Base-by-base conservation (phyloP, 2,329 filamentous ascomycete species). In the Hypoxylon sp. region DNA sequence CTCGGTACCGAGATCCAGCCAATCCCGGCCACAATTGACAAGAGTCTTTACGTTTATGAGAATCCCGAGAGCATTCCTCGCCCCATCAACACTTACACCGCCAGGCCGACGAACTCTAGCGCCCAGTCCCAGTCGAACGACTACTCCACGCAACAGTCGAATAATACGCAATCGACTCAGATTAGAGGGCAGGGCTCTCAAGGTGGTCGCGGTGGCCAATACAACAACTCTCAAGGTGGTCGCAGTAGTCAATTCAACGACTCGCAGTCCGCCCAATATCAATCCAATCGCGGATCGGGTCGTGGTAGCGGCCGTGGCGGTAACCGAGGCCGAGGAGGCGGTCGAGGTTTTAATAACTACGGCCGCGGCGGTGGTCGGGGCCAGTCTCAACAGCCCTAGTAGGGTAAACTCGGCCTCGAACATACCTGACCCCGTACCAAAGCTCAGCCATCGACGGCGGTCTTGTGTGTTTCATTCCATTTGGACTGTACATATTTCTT, bases 41-140 rank as follows among this genome's bases (percentile, higher is more conserved):
- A 97, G 87, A 96, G 92, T 69, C 89, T 99, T 36, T 99, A 99
- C 78, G 96, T 99, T 53, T 99, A 99, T 79, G 96, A 99, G 68
- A 92, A 94, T 68, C 96, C 96, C 0, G 95, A 99, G 75, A 95
- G 86, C 61, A 98, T 99, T 73, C 96, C 96, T 52, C 89, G 94
- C 32, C 96, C 96, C 9, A 82, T 87, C 69, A 85, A 85, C 48
- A 86, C 82, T 68, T 80, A 85, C 66, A 73, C 72, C 54, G 52
- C 72, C 1, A 72, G 59, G 28, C 61, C 54, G 20, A 24, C 44
- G 26, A 52, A 54, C 11, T 59, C 72, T 6, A 61, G 68, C 44
- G 57, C 71, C n/a, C 71, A 69, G 36, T 32, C 71, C 67, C 71
- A 72, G 16, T 77, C 68, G 69, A 72, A 64, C 65, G 73, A 73